Conservation (phyloP, 257 asterid genomes). For the Solanum chmielewskii region DNA sequence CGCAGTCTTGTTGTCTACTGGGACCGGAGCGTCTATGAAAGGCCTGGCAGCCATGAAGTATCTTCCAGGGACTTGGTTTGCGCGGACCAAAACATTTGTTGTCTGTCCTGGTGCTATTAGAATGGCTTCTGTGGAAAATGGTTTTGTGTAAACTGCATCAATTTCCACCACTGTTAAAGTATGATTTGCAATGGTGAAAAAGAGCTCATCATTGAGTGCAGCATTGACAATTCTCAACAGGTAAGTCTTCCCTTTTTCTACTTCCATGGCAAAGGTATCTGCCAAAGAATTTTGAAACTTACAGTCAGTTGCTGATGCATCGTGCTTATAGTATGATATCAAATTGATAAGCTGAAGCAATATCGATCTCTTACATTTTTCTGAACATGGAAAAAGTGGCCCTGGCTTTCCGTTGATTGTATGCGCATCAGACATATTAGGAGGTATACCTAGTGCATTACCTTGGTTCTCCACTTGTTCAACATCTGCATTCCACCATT, state of each 20-base stretch:
- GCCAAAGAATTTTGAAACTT: background rate
- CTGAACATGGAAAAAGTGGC: conserved; percentile 20
- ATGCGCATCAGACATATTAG: conserved; percentile 6
- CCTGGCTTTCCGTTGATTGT: conserved; percentile 36
- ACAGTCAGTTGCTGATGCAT: background rate
- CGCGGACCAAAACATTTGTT: conserved; percentile 28
- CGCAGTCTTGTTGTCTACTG: conserved; percentile 45
- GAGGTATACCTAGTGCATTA: conserved; percentile 23
- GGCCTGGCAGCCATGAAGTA: conserved; percentile 21
- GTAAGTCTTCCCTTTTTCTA: background rate
- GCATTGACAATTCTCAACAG: background rate
- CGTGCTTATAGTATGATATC: background rate
- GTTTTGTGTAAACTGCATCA: conserved; percentile 9
- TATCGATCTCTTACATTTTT: background rate
- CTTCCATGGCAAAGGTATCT: conserved; percentile 39
- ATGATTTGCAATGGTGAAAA: conserved; percentile 43
- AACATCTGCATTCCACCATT: background rate
- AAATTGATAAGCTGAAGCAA: background rate
- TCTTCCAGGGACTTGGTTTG: conserved; percentile 14
- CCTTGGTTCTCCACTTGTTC: conserved; percentile 24
- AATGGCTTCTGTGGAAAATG: conserved; percentile 30
- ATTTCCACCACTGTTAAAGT: conserved; percentile 32
- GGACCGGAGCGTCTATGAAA: conserved; percentile 30
- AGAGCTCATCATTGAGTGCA: conserved; percentile 36
- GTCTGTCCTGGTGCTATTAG: conserved; percentile 14